Evolutionary conservation across 805 yeast genomes (phyloP).

Genomic region (Zygosaccharomyces gambellarensis): DNA sequence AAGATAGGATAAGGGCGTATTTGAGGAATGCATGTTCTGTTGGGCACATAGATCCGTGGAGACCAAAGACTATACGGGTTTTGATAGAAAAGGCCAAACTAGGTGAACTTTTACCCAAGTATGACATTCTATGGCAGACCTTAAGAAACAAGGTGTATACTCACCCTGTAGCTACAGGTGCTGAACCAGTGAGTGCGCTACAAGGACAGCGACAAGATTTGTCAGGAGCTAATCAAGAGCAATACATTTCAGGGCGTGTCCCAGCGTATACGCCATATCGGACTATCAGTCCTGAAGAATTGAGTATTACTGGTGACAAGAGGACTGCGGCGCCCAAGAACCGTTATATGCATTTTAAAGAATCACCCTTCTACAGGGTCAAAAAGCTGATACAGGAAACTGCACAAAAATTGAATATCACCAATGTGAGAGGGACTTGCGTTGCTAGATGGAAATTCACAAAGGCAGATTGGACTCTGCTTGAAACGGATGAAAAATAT

Average conservation of each 20-base stretch:
- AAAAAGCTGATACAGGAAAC: constrained; percentile 47
- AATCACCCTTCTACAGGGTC: constrained; percentile 52
- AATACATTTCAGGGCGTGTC: background rate
- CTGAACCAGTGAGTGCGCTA: constrained; percentile 15
- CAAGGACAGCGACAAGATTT: constrained; percentile 1
- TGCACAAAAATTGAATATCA: constrained; percentile 31
- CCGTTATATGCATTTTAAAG: constrained; percentile 37
- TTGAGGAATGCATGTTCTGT: constrained; percentile 39
- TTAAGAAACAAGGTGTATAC: constrained; percentile 22
- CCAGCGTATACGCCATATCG: constrained; percentile 3
- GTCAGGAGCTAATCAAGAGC: background rate
- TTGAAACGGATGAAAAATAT: constrained; percentile 31
- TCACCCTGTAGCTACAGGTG: constrained; percentile 27
- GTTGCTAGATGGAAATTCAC: constrained; percentile 41
- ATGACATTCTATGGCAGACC: constrained; percentile 31
- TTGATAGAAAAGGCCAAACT: constrained; percentile 38
- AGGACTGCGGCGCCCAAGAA: constrained; percentile 3
- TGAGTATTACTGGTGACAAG: constrained; percentile 4
- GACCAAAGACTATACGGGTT: constrained; percentile 43
- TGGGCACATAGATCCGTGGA: constrained; percentile 40
- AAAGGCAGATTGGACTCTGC: constrained; percentile 38
- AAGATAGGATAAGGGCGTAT: constrained; percentile 48
- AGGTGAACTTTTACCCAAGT: constrained; percentile 39
- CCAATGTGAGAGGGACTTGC: constrained; percentile 45
- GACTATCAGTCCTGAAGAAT: constrained; percentile 3